phyloP scores from a whole-genome alignment of 306 rosid species.

The Rosa lucieae region DNA sequence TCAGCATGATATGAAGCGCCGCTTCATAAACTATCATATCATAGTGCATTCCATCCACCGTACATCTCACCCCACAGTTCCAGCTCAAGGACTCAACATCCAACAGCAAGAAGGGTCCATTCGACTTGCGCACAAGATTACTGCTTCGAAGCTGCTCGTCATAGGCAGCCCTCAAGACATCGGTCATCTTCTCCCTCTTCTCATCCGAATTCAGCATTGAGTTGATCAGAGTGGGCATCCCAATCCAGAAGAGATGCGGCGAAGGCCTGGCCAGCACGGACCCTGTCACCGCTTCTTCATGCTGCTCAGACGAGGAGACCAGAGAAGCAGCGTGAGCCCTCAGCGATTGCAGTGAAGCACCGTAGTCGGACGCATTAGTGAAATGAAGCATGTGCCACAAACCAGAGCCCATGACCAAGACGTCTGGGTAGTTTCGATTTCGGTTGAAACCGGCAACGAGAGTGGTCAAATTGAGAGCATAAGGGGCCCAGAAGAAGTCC shows the following conservation, averaged over 20 bases:
- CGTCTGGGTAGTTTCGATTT: constrained; percentile 65
- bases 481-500: constrained; percentile 93
- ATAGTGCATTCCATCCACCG: constrained; percentile 93
- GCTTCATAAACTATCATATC: constrained; percentile 78
- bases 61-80: constrained; percentile 89
- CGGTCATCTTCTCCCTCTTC: constrained; percentile 88
- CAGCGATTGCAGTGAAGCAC: constrained; percentile 35
- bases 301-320: constrained; percentile 26
- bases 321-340: constrained; percentile 50
- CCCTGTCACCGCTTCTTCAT: constrained; percentile 40
- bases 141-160: constrained; percentile 51
- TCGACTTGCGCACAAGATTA: constrained; percentile 51
- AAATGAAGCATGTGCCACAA: constrained; percentile 85
- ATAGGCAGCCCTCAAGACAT: constrained; percentile 52
- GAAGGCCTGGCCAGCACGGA: constrained; percentile 46
- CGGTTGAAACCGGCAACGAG: constrained; percentile 48
- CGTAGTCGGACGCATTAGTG: constrained; percentile 63
- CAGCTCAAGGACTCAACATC: constrained; percentile 83
- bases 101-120: constrained; percentile 64
- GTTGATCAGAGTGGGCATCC: constrained; percentile 78
- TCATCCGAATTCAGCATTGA: constrained; percentile 80
- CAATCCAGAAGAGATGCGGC: constrained; percentile 85
- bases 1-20: constrained; percentile 68
- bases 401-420: constrained; percentile 79
- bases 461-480: constrained; percentile 54